A percentile compares a stretch with the other conserved stretches of the same genome.
These are phyloP conservation scores for Penicillium sp. DNA, from an alignment of 2,329 filamentous ascomycete genomes.

Conservation along the genomic window DNA sequence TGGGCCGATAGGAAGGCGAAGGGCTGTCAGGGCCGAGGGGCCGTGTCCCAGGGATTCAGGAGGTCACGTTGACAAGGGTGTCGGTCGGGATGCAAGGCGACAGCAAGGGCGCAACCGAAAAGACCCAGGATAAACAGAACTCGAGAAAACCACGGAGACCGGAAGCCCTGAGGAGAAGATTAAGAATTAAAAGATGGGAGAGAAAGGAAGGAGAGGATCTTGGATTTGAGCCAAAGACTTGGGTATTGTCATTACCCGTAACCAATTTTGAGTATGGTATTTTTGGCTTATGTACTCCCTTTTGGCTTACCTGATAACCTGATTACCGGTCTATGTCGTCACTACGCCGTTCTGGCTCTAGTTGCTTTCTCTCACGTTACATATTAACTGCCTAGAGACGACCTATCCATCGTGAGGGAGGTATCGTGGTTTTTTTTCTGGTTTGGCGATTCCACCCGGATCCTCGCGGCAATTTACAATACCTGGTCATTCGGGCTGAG, in stretches of 20 bases:
- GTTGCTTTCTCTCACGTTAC: background rate
- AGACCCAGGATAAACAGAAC: constrained; percentile 12
- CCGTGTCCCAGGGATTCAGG: constrained; percentile 11
- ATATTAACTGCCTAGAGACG: background rate
- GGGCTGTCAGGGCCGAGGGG: constrained; percentile 6
- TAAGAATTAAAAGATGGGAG: constrained; percentile 18
- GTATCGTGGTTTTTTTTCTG: background rate
- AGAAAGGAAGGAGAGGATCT: constrained; percentile 19
- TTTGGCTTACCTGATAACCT: background rate
- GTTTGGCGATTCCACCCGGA: background rate
- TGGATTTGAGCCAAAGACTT: constrained; percentile 8
- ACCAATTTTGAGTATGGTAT: constrained; percentile 5
- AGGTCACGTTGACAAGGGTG: constrained; percentile 33
- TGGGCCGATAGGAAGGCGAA: constrained; percentile 11
- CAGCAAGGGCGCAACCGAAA: constrained; percentile 25
- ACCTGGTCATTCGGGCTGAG: constrained; percentile 7
- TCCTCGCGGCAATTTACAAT: background rate
- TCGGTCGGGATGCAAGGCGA: constrained; percentile 29
- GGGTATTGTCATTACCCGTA: constrained; percentile 31
- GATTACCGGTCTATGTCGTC: constrained; percentile 29
- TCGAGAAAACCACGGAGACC: constrained; percentile 15
- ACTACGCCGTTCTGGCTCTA: constrained; percentile 14
- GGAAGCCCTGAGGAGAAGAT: constrained; percentile 3
- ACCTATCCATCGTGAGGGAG: background rate
- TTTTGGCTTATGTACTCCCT: background rate